These are phyloP conservation scores for Xanthoconium stramineum DNA, from an alignment of 768 basidiomycete genomes.

Conservation along the genomic window DNA sequence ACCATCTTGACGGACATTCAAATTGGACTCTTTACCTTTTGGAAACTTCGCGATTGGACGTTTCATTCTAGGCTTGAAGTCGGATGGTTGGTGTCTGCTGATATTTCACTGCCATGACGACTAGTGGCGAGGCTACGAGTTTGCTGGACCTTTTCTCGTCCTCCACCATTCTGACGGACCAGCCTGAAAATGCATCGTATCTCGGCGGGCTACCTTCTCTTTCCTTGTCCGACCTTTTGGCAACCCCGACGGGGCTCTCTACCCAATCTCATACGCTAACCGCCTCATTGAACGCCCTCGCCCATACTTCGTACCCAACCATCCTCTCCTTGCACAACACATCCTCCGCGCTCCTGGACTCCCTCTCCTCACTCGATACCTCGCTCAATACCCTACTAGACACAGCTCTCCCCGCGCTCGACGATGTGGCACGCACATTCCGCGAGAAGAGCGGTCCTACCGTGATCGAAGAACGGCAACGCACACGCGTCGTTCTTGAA, in stretches of 20 bases:
- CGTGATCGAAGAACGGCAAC: slow-evolving; percentile 70
- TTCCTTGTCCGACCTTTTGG: slow-evolving; percentile 61
- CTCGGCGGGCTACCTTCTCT: slow-evolving; percentile 63
- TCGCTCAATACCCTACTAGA: slow-evolving; percentile 70
- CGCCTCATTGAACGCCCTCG: slow-evolving; percentile 84
- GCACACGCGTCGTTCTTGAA: slow-evolving; percentile 83
- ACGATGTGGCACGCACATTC: slow-evolving; percentile 70
- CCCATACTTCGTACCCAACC: slow-evolving; percentile 87
- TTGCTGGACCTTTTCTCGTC: slow-evolving; percentile 28
- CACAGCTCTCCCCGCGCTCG: slow-evolving; percentile 70
- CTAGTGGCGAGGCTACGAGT: slow-evolving; percentile 21
- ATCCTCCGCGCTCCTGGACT: slow-evolving; percentile 67
- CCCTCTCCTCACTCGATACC: slow-evolving; percentile 69
- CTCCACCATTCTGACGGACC: slow-evolving; percentile 11
- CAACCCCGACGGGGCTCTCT: slow-evolving; percentile 72
- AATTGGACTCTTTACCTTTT: background rate
- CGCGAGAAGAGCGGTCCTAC: slow-evolving; percentile 61
- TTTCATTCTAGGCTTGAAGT: background rate
- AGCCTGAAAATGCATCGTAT: slow-evolving; percentile 43
- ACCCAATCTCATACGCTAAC: slow-evolving; percentile 86
- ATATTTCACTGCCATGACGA: slow-evolving; percentile 17
- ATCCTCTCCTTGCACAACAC: slow-evolving; percentile 86
- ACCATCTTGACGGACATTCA: slow-evolving; percentile 2
- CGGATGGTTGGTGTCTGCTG: background rate
- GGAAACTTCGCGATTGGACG: background rate